These are phyloP conservation scores for Paralagenidium karlingii DNA, from an alignment of 352 stramenopile genomes.

Conservation along the genomic window DNA sequence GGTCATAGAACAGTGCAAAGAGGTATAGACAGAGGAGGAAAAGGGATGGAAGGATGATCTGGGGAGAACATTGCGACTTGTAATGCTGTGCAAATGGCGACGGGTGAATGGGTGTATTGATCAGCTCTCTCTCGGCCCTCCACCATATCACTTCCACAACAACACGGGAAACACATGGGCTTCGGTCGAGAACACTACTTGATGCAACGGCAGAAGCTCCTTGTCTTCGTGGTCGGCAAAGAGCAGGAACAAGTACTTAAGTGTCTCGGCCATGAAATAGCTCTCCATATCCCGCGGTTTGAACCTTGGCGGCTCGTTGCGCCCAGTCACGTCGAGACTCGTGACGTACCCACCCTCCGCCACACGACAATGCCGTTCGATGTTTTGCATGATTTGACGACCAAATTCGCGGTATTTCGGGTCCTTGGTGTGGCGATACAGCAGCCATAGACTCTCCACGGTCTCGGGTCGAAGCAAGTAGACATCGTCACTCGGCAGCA, in stretches of 20 bases:
- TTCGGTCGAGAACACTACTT: conserved; percentile 86
- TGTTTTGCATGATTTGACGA: conserved; percentile 72
- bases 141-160: too few species aligned
- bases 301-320: too few species aligned
- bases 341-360: conserved; percentile 44
- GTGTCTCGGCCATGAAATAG: conserved; percentile 88
- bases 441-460: conserved; percentile 85
- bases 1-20: too few species aligned
- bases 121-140: too few species aligned
- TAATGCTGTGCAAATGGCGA: too few species aligned
- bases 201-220: conserved; percentile 56
- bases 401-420: conserved; percentile 79
- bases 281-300: too few species aligned
- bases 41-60: too few species aligned
- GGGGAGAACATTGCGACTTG: too few species aligned
- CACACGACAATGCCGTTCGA: conserved; percentile 74
- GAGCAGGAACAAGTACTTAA: conserved; percentile 91
- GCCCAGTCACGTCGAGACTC: conserved; percentile 40
- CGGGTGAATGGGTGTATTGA: too few species aligned
- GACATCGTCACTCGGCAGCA: conserved; percentile 48
- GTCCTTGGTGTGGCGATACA: conserved; percentile 85
- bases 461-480: conserved; percentile 86
- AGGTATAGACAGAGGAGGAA: too few species aligned
- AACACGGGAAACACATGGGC: conserved; percentile 75
- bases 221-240: conserved; percentile 78